phyloP scores from a whole-genome alignment of 306 rosid species.

The Quercus variabilis region DNA sequence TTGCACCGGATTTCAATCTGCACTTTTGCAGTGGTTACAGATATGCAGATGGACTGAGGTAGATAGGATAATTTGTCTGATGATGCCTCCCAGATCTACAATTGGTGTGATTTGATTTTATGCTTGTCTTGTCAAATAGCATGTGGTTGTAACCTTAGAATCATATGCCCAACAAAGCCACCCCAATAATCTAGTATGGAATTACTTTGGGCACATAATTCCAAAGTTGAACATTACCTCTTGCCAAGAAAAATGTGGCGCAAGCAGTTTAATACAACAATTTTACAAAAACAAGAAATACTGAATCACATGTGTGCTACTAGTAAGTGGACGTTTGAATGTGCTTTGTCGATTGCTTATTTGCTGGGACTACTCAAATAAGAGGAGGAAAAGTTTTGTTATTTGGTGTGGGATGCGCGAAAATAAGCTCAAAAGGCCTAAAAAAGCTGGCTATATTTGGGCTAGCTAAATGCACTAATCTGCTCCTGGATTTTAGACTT shows the following conservation, averaged over 20 bases:
- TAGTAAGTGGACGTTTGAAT: not conserved
- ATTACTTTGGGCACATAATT: not conserved
- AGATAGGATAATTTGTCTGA: not conserved
- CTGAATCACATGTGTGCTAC: not conserved
- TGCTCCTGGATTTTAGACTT: not conserved
- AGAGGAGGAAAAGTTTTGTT: too few species aligned
- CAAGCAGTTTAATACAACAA: too few species aligned
- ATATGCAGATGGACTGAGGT: not conserved
- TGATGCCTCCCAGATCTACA: not conserved
- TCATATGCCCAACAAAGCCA: not conserved
- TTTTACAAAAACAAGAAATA: too few species aligned
- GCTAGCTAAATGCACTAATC: not conserved
- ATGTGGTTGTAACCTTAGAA: not conserved
- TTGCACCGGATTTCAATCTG: too few species aligned
- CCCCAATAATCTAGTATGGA: not conserved
- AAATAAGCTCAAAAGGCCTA: too few species aligned
- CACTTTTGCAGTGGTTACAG: too few species aligned
- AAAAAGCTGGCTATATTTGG: too few species aligned
- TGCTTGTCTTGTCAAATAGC: not conserved
- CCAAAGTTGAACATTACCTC: not conserved
- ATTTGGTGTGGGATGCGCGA: too few species aligned
- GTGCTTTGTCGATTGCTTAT: too few species aligned
- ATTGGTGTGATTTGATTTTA: not conserved
- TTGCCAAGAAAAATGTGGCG: not conserved
- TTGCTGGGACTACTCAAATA: too few species aligned